Evolutionary conservation across 2,329 filamentous ascomycete species (phyloP).

Genomic region (Coleophoma cylindrospora): DNA sequence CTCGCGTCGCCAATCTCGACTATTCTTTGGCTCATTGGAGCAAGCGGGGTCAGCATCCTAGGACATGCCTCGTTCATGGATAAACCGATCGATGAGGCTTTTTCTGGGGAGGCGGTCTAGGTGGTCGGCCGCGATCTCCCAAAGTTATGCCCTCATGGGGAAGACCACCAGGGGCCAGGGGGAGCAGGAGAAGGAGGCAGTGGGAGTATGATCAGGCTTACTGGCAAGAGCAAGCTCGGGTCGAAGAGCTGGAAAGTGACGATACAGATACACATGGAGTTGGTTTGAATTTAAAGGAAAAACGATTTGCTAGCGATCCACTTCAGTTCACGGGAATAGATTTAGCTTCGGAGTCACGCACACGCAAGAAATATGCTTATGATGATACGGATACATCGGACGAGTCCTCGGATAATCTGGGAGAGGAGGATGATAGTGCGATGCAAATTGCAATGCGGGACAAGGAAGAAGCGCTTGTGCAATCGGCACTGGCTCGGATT

Average conservation of each 20-base stretch:
- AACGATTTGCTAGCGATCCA: slow-evolving; percentile 53
- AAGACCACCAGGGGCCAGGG: slow-evolving; percentile 95
- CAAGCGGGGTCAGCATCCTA: slow-evolving; percentile 86
- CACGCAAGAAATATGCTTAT: slow-evolving; percentile 22
- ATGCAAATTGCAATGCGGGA: slow-evolving; percentile 53
- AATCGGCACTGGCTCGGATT: slow-evolving; percentile 76
- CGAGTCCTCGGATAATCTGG: slow-evolving; percentile 42
- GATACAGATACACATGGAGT: slow-evolving; percentile 50
- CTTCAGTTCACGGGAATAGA: slow-evolving; percentile 57
- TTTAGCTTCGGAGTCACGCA: slow-evolving; percentile 34
- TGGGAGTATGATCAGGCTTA: slow-evolving; percentile 43
- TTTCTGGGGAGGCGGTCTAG: slow-evolving; percentile 99
- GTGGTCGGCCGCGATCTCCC: slow-evolving; percentile 99
- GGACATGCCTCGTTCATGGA: slow-evolving; percentile 96
- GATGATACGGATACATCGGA: slow-evolving; percentile 27
- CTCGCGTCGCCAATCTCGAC: slow-evolving; percentile 80
- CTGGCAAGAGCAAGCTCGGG: slow-evolving; percentile 41
- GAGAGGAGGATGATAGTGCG: slow-evolving; percentile 38
- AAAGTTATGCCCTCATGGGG: slow-evolving; percentile 89
- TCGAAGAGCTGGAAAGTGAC: slow-evolving; percentile 64
- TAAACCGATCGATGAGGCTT: slow-evolving; percentile 99
- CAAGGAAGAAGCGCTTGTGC: slow-evolving; percentile 70
- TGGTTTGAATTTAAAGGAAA: slow-evolving; percentile 41
- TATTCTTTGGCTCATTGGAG: slow-evolving; percentile 92
- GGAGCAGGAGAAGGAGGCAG: slow-evolving; percentile 54